Conservation (phyloP, 306 rosid genomes). For the Cucurbita pepo region DNA sequence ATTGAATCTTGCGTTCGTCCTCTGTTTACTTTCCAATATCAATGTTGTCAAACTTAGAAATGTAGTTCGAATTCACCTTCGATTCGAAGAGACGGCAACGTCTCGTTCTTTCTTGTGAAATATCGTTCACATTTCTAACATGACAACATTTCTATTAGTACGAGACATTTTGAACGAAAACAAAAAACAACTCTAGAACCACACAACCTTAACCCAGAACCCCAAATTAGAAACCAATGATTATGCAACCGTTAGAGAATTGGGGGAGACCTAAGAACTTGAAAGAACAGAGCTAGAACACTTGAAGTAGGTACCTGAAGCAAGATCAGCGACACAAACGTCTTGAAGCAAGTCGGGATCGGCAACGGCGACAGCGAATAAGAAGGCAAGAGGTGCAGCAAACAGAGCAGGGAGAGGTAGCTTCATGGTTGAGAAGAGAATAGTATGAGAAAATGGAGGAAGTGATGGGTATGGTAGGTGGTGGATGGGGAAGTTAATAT, state of each 20-base stretch:
- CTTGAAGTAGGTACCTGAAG: background rate
- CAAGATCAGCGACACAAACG: constrained; percentile 6
- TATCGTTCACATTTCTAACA: background rate
- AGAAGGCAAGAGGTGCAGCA: background rate
- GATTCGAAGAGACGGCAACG: background rate
- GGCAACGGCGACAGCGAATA: background rate
- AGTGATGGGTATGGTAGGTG: background rate
- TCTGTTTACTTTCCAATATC: background rate
- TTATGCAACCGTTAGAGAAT: background rate
- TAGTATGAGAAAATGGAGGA: background rate
- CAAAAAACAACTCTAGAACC: background rate
- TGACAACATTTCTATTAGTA: background rate
- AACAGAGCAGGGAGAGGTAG: background rate
- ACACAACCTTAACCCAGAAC: background rate
- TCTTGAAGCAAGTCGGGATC: constrained; percentile 11
- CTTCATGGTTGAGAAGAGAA: background rate
- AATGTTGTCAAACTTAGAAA: background rate
- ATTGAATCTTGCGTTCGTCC: background rate
- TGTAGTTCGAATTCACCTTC: background rate
- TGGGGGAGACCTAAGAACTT: background rate
- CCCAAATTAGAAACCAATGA: background rate
- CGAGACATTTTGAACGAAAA: background rate
- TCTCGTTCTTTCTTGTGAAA: background rate
- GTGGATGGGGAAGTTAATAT: background rate
- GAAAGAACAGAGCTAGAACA: background rate